phyloP scores from a whole-genome alignment of 2,329 filamentous ascomycete species.

The Davidsoniella virescens region DNA sequence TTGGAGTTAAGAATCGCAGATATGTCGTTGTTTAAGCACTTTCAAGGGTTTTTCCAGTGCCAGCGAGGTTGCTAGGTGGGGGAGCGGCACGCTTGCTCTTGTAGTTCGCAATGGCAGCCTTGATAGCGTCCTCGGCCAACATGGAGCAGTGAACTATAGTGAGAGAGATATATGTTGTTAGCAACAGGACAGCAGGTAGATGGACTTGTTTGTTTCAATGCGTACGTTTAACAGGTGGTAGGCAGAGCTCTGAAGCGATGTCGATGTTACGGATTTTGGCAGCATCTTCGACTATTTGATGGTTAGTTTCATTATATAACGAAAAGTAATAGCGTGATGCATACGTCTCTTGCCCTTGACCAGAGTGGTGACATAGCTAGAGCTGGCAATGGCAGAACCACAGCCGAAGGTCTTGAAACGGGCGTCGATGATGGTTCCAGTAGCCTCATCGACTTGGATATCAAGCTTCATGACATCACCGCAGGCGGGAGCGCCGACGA shows the following conservation, averaged over 20 bases:
- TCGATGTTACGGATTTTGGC: constrained; percentile 89
- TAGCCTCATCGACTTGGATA: constrained; percentile 76
- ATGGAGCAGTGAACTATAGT: constrained; percentile 70
- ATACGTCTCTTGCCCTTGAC: constrained; percentile 69
- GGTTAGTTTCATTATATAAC: neutral
- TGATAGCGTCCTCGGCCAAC: constrained; percentile 83
- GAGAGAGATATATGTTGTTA: constrained; percentile 1
- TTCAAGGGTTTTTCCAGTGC: constrained; percentile 35
- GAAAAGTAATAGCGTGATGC: neutral
- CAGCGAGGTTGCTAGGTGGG: constrained; percentile 57
- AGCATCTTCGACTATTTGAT: constrained; percentile 59
- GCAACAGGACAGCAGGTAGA: neutral
- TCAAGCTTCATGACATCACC: constrained; percentile 74
- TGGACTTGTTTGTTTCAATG: constrained; percentile 16
- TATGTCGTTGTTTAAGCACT: neutral
- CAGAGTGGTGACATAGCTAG: constrained; percentile 89
- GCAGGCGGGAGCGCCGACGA: constrained; percentile 77
- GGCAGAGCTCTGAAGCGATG: constrained; percentile 88
- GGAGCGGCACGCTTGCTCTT: constrained; percentile 52
- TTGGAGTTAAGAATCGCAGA: too few relatives aligned
- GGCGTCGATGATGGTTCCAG: constrained; percentile 79
- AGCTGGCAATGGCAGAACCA: constrained; percentile 85
- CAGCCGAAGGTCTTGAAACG: constrained; percentile 98
- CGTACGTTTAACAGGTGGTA: constrained; percentile 75
- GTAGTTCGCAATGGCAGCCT: constrained; percentile 78